phyloP scores from a whole-genome alignment of 768 basidiomycete species.

The Auricularia auricula-judae region DNA sequence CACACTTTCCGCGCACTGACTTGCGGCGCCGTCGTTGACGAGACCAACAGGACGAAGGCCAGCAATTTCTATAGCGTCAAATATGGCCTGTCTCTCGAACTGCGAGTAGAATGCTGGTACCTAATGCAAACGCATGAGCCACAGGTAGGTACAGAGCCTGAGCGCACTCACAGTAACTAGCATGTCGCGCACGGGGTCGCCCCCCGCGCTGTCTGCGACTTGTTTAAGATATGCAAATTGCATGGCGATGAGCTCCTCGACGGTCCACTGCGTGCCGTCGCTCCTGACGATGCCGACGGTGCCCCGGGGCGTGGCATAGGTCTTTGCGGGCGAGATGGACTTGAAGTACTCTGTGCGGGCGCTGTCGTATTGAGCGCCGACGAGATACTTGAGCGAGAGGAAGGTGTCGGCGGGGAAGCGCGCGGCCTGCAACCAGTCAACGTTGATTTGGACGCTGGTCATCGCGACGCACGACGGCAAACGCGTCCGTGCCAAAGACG shows the following conservation, averaged over 20 bases:
- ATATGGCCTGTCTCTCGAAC: constrained; percentile 82
- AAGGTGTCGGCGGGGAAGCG: constrained; percentile 86
- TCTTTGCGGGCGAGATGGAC: constrained; percentile 31
- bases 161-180: constrained; percentile 51
- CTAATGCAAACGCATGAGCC: constrained; percentile 4
- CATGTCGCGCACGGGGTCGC: constrained; percentile 72
- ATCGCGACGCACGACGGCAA: constrained; percentile 57
- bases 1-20: constrained; percentile 10
- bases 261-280: constrained; percentile 58
- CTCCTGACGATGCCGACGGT: constrained; percentile 46
- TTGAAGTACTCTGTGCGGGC: constrained; percentile 45
- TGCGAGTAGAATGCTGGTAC: constrained; percentile 84
- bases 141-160: neutral
- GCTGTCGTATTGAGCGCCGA: constrained; percentile 57
- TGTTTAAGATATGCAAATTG: constrained; percentile 84
- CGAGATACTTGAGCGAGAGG: constrained; percentile 72
- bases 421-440: constrained; percentile 50
- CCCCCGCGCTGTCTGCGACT: constrained; percentile 66
- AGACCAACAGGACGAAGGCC: constrained; percentile 76
- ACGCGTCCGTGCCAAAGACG: constrained; percentile 82
- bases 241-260: constrained; percentile 90
- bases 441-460: neutral
- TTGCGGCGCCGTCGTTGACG: constrained; percentile 83
- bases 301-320: constrained; percentile 43
- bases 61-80: constrained; percentile 85